Conservation (phyloP, 495 filamentous ascomycete species). For the Penicillium arizonense region DNA sequence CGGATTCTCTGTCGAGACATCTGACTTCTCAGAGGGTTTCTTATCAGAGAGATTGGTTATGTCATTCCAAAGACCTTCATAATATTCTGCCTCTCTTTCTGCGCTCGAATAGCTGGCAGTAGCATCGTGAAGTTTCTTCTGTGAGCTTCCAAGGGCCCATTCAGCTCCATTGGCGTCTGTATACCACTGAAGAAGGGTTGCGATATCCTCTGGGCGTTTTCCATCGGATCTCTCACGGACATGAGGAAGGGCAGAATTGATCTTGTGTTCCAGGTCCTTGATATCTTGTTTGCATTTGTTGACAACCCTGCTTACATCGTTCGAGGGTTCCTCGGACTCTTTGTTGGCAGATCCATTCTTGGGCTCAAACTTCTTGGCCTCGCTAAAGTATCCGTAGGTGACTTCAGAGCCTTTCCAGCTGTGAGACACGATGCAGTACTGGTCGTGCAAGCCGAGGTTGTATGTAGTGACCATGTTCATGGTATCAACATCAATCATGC, state of each 20-base stretch:
- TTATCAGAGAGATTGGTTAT: not conserved
- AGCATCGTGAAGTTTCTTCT: conserved; percentile 1
- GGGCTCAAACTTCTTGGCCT: conserved; percentile 6
- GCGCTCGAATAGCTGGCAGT: not conserved
- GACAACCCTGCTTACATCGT: not conserved
- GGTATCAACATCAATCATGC: conserved; percentile 47
- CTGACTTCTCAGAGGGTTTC: no score
- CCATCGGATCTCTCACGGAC: not conserved
- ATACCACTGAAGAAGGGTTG: conserved; percentile 3
- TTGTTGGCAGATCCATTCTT: not conserved
- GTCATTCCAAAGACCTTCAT: not conserved
- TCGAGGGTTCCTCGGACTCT: not conserved
- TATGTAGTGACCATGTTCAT: conserved; percentile 32
- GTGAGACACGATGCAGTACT: conserved; percentile 48
- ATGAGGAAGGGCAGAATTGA: not conserved
- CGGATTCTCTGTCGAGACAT: no score
- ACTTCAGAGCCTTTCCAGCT: conserved; percentile 46
- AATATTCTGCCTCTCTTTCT: conserved; percentile 1
- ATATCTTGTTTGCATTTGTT: conserved; percentile 3
- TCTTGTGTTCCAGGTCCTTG: not conserved
- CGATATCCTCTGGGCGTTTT: not conserved
- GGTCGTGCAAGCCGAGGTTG: conserved; percentile 23
- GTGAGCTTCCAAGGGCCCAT: not conserved
- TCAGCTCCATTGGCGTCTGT: not conserved
- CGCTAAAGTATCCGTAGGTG: conserved; percentile 27